phyloP scores from a whole-genome alignment of 306 rosid genomes.

The Datisca glomerata region DNA sequence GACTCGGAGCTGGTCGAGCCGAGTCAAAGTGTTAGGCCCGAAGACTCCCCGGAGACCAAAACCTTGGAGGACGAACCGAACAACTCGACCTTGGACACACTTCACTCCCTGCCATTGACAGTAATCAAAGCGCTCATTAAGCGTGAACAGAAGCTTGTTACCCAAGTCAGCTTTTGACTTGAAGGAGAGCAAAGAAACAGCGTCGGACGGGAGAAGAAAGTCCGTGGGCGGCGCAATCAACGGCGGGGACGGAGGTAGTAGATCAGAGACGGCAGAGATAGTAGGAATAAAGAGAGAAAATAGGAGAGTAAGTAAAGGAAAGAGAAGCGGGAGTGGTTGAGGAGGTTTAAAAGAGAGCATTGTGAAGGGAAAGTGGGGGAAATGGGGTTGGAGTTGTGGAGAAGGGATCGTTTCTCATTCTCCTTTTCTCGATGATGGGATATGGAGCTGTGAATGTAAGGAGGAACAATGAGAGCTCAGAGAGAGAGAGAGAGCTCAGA shows the following conservation, averaged over 20 bases:
- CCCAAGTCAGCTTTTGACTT: constrained; percentile 62
- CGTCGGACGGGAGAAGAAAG: constrained; percentile 35
- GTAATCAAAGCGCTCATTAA: constrained; percentile 62
- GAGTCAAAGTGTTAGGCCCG: constrained; percentile 35
- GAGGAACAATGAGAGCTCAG: not conserved
- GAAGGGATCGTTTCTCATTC: not conserved
- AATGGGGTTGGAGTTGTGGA: not conserved
- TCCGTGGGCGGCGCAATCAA: not conserved
- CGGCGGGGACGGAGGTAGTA: constrained; percentile 11
- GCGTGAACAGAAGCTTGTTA: constrained; percentile 51
- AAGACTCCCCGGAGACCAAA: constrained; percentile 45
- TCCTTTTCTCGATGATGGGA: not conserved
- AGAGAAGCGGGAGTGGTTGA: not conserved
- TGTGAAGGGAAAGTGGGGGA: not conserved
- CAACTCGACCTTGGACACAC: constrained; percentile 64
- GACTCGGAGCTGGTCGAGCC: constrained; percentile 76
- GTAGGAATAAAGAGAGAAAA: not conserved
- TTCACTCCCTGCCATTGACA: constrained; percentile 88
- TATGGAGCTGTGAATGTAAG: not conserved
- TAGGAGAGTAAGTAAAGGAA: not conserved
- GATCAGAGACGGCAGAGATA: not conserved
- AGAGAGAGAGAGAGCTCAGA: not conserved
- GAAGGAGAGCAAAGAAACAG: constrained; percentile 52
- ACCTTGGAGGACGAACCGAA: constrained; percentile 33
- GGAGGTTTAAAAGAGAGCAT: too few species aligned